These are phyloP conservation scores for Mytilinidion resinicola DNA, from an alignment of 495 filamentous ascomycete genomes.

Conservation along the genomic window DNA sequence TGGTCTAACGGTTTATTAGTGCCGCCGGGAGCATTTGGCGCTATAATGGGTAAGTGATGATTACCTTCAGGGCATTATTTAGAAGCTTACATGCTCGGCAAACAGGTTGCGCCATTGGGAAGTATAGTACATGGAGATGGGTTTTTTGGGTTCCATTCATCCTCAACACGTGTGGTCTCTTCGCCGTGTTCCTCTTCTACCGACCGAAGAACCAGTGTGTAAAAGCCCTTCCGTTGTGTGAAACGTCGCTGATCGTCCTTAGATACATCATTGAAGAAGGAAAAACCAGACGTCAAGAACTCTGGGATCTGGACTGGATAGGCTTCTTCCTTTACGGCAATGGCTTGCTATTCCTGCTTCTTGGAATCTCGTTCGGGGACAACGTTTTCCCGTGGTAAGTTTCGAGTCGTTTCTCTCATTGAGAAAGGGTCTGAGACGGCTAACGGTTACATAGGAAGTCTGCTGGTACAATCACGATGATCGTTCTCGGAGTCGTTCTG, in stretches of 20 bases:
- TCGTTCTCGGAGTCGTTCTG: constrained; percentile 51
- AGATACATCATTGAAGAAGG: background rate
- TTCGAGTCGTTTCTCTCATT: background rate
- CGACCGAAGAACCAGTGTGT: background rate
- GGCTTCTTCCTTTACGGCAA: background rate
- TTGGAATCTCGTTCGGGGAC: background rate
- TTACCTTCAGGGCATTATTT: background rate
- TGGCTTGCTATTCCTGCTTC: background rate
- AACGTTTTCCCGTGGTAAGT: background rate
- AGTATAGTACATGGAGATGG: background rate
- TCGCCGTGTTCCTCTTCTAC: background rate
- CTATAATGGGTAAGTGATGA: background rate
- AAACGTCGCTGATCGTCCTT: too few species aligned
- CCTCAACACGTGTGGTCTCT: background rate
- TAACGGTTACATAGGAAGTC: constrained; percentile 30
- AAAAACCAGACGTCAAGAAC: background rate
- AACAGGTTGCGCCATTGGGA: background rate
- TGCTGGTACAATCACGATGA: constrained; percentile 47
- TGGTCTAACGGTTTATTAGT: background rate
- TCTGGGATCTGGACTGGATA: background rate
- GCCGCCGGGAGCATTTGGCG: background rate
- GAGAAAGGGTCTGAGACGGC: background rate
- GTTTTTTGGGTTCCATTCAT: background rate
- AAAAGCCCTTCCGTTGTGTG: too few species aligned
- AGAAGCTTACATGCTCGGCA: background rate